Base-by-base conservation (phyloP, 345 rosid genomes). In the Corymbia maculata region DNA sequence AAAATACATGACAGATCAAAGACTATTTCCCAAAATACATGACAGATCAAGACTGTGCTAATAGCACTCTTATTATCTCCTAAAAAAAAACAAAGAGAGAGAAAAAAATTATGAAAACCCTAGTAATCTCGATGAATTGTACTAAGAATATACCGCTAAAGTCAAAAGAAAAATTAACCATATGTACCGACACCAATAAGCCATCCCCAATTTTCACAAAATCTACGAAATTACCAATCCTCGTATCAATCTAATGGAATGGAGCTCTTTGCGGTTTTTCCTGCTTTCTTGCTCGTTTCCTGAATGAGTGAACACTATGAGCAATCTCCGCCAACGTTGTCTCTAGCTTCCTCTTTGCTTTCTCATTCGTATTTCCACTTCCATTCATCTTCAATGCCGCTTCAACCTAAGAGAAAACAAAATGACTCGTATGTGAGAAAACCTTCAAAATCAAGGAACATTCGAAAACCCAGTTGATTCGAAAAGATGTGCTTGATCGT, bases 391-490 rank as follows among this genome's bases (percentile, higher is more conserved):
- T 68, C 79, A 68, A 68, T 44, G 22, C 45, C 44, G 79, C 79
- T 68, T 68, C 79, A 68, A 68, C 79, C 79, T 68, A 30, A 21
- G 10, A 9, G 8, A 57, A 88, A 88, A 88, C 90, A 89, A 17
- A 68, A 8, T 0, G 21, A 68, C 45, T 30, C 5, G 7, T 8
- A 32, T 2, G 79, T 68, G 79, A 68, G 44, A 32, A 0, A 16
- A 32, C 21, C 79, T 68, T 68, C 42, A 10, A 14, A 32, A 16
- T 68, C 22, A 22, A 12, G 3, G 45, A 68, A 64, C 75, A 6
- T n/a, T 64, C 36, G 13, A 8, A 30, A 30, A 68, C 79, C 17
- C 22, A 44, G 44, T 30, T 68, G 0, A 2, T 16, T 68, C 12
- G 36, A 68, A 8, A 7, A 68, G 45, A 30, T 36, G 0, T 4